These are phyloP conservation scores for Aureobasidium sp. DNA, from an alignment of 2,329 filamentous ascomycete genomes.

Conservation along the genomic window DNA sequence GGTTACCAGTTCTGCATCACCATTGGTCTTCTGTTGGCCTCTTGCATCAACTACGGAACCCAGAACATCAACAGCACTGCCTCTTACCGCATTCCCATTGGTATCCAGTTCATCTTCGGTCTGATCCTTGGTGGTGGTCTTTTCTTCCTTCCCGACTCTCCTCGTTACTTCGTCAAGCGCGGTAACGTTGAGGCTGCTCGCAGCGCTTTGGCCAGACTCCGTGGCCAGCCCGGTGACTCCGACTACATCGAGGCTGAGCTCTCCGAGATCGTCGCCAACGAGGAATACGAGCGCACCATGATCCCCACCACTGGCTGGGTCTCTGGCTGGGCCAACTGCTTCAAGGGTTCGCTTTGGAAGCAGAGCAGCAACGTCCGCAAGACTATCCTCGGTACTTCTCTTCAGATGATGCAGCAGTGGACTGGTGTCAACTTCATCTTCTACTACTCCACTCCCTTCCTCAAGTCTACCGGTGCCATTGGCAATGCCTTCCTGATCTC, in stretches of 20 bases:
- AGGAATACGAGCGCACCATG: constrained; percentile 70
- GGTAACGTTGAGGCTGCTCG: constrained; percentile 61
- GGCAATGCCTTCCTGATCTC: constrained; percentile 73
- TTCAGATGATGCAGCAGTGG: constrained; percentile 51
- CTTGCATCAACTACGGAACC: constrained; percentile 67
- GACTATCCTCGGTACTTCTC: constrained; percentile 40
- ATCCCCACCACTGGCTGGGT: constrained; percentile 61
- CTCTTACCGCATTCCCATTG: constrained; percentile 75
- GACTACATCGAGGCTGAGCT: constrained; percentile 73
- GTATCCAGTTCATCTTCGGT: constrained; percentile 73
- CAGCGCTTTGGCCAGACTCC: constrained; percentile 56
- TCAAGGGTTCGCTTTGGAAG: constrained; percentile 48
- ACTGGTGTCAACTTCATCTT: constrained; percentile 93
- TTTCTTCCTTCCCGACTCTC: constrained; percentile 73
- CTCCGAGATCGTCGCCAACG: constrained; percentile 80
- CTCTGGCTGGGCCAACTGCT: constrained; percentile 61
- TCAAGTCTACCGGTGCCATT: constrained; percentile 70
- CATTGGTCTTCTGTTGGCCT: constrained; percentile 62
- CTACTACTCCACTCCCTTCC: constrained; percentile 69
- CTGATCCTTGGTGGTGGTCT: constrained; percentile 67
- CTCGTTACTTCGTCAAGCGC: constrained; percentile 78
- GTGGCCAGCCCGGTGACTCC: constrained; percentile 66
- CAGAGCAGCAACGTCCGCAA: constrained; percentile 47
- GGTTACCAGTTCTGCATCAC: constrained; percentile 82
- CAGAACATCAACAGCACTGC: constrained; percentile 55